Evolutionary conservation across 176 grass and related monocot genomes (phyloP), one percentile per base, ranked within the genome.

Genomic region (Carex cristatella): DNA sequence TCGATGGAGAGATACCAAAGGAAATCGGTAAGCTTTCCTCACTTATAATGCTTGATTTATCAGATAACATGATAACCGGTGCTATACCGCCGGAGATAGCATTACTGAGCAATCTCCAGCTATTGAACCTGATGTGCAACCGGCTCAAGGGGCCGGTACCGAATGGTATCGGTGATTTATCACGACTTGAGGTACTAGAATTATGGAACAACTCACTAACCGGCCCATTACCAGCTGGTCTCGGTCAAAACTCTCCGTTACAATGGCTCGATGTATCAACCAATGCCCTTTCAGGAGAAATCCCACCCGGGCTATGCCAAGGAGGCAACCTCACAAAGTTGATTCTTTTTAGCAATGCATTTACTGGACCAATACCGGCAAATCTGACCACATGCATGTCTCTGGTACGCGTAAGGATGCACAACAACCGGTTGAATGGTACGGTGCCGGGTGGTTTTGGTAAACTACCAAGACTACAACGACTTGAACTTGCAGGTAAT

Each of bases 111-210:
- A 94, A 94, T 66, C 91, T 98, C 23, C 91, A 95, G 85, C 83
- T 98, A 77, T 87, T 98, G 38, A 98, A 98, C 79, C 91, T 98
- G 63, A 98, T 98, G 96, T 98, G 96, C 81, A 99, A 99, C 90
- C 84, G 88, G 88, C 87, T 99, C 7, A 99, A 94, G 79, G 96
- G 96, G 2, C 61, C 80, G 6, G 84, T 98, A 23, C 96, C 96
- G 9, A 69, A 88, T 3, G 78, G 83, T 44, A 93, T 99, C 10
- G 88, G 96, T 32, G 87, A 99, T 54, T 89, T 99, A 54, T 79
- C 96, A 7, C 89, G 79, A 80, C 83, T 99, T 4, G 90, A 94
- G 80, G 80, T 99, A 82, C 27, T 99, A 44, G 93, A 95, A 86
- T 86, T 99, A 18, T 99, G 96, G 96, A 99, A 99, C 87, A 99